phyloP scores from a whole-genome alignment of 2,329 filamentous ascomycete genomes.

The Paecilomyces dactylethromorphus region DNA sequence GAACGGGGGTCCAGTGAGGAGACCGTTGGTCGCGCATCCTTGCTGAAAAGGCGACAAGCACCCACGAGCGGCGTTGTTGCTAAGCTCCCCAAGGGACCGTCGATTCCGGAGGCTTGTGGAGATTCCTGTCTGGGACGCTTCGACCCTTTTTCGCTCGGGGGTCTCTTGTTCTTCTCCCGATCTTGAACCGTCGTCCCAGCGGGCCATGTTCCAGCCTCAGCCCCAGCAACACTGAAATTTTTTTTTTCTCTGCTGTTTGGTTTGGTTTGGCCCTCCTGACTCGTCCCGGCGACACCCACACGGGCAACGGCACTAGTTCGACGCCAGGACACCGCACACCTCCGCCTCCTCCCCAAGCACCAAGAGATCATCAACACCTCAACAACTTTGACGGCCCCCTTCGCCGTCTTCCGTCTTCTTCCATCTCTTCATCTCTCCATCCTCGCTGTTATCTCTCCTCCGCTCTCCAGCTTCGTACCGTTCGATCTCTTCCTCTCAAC shows the following conservation, averaged over 20 bases:
- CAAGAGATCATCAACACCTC: slow-evolving; percentile 4
- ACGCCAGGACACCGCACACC: slow-evolving; percentile 1
- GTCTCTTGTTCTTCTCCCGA: not conserved
- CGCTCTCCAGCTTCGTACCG: slow-evolving; percentile 14
- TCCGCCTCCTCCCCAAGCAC: not conserved
- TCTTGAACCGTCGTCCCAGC: not conserved
- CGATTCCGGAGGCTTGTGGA: not conserved
- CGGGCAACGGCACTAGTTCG: slow-evolving; percentile 1
- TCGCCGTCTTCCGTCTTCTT: slow-evolving; percentile 2
- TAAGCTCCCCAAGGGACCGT: not conserved
- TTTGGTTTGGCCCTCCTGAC: slow-evolving; percentile 5
- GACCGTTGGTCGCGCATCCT: not conserved
- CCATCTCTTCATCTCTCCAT: slow-evolving; percentile 8
- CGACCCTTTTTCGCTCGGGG: not conserved
- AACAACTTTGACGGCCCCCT: slow-evolving; percentile 7
- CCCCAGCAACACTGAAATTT: slow-evolving; percentile 9
- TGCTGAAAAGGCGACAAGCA: not conserved
- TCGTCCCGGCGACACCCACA: slow-evolving; percentile 1
- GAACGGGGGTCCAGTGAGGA: not conserved
- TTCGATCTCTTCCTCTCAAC: slow-evolving; percentile 21
- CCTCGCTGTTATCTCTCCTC: slow-evolving; percentile 9
- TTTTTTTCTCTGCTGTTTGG: slow-evolving; percentile 11
- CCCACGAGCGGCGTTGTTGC: not conserved
- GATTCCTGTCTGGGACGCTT: not conserved
- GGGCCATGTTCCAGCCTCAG: slow-evolving; percentile 3